Evolutionary conservation across 202 grass and related monocot genomes (phyloP), one percentile per base, ranked within the genome.

Genomic region (Digitaria exilis): DNA sequence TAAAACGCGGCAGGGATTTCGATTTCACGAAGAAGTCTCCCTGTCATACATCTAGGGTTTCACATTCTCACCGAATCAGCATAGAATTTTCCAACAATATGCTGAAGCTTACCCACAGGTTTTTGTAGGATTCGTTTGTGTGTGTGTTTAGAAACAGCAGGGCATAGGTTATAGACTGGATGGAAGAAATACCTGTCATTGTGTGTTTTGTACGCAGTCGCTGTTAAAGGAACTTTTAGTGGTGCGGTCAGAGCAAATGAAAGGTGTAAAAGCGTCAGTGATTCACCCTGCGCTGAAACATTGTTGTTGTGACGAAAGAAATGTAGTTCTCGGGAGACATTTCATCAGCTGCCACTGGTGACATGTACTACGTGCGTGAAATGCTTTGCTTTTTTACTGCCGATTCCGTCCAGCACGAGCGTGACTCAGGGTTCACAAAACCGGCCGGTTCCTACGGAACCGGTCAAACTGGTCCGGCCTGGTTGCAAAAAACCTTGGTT

Each of bases 41-140:
- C 72, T 58, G 51, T 10, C 51, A 74, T 31, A 82, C 37, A 73
- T 67, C 18, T 85, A 68, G 85, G 59, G 54, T 29, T 51, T 61
- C 52, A 69, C 60, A 75, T 30, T 22, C 43, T 61, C 52, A 75
- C 56, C 9, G 75, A 45, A 79, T 73, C 58, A 75, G 78, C 86
- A 73, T 87, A 69, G 32, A 70, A 83, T 88, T 88, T 91, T 91
- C 51, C 86, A 80, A 82, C 31, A 88, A 69, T 83, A 88, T 88
- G 86, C 88, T 80, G 80, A 87, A 75, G 56, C 34, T 69, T 63
- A 45, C 51, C 48, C 2, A 54, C 73, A 83, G 42, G 19, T 83
- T 86, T 52, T 60, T 69, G 39, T 11, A 32, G 25, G 54, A 4
- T 45, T 25, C n/a, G 52, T 56, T 21, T 24, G 50, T 21, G 34